phyloP scores from a whole-genome alignment of 2,329 filamentous ascomycete species.

The Aspergillus uvarum region DNA sequence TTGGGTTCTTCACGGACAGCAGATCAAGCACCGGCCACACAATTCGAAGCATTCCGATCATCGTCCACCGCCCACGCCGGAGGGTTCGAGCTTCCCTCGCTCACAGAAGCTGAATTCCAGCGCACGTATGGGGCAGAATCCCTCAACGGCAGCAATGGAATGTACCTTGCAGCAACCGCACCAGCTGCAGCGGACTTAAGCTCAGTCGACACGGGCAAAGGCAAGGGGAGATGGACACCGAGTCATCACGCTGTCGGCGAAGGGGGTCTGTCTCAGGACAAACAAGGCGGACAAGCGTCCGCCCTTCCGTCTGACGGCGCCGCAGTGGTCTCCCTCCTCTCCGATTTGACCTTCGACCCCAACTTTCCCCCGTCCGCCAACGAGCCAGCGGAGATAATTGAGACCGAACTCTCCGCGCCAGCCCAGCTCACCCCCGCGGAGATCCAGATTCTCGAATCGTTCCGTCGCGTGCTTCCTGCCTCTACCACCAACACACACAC shows the following conservation, averaged over 20 bases:
- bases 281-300: constrained; percentile 8
- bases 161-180: neutral
- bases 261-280: neutral
- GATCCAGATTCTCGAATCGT: constrained; percentile 33
- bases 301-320: constrained; percentile 37
- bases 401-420: constrained; percentile 20
- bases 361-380: constrained; percentile 24
- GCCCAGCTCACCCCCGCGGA: constrained; percentile 27
- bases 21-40: neutral
- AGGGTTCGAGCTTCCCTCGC: constrained; percentile 18
- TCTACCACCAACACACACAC: neutral
- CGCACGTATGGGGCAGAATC: constrained; percentile 14
- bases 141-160: neutral
- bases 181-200: neutral
- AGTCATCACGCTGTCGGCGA: neutral
- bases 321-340: constrained; percentile 44
- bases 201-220: neutral
- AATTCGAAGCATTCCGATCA: constrained; percentile 26
- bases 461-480: constrained; percentile 24
- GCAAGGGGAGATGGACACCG: constrained; percentile 3
- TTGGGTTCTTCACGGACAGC: constrained; percentile 13
- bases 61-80: constrained; percentile 12
- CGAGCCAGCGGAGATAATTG: constrained; percentile 25
- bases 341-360: constrained; percentile 33
- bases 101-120: constrained; percentile 27